Evolutionary conservation across 805 yeast genomes (phyloP).

Genomic region (Candida maltosa): DNA sequence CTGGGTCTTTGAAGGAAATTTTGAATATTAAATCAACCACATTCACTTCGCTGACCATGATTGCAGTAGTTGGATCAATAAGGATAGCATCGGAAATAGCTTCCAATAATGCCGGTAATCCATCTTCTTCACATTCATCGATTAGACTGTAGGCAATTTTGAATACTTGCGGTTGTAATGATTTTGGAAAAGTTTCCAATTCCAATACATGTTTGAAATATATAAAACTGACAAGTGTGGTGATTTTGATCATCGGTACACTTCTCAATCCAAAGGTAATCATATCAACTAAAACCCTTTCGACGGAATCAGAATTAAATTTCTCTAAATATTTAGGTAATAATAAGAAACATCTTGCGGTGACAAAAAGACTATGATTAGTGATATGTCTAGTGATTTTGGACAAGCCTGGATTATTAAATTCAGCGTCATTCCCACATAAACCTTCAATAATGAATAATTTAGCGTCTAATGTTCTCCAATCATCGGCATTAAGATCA

Average conservation of each 20-base stretch:
- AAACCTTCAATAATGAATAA: conserved; percentile 39
- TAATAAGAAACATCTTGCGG: conserved; percentile 46
- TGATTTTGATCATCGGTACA: conserved; percentile 19
- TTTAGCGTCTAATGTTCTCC: conserved; percentile 39
- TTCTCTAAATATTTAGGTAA: conserved; percentile 58
- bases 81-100: conserved; percentile 57
- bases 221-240: conserved; percentile 51
- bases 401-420: conserved; percentile 10
- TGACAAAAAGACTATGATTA: conserved; percentile 30
- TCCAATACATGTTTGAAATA: conserved; percentile 38
- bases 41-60: conserved; percentile 16
- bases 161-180: conserved; percentile 32
- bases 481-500: conserved; percentile 10
- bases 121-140: conserved; percentile 73
- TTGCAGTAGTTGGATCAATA: conserved; percentile 24
- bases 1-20: conserved; percentile 68
- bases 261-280: conserved; percentile 17
- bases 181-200: conserved; percentile 10
- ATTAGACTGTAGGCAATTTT: conserved; percentile 43
- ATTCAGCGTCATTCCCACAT: conserved; percentile 35
- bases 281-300: conserved; percentile 23
- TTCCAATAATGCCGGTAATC: conserved; percentile 71
- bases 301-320: conserved; percentile 32
- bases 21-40: conserved; percentile 57
- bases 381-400: conserved; percentile 11